Conservation (phyloP, 208 protist genomes). For the Leishmania turanica region DNA sequence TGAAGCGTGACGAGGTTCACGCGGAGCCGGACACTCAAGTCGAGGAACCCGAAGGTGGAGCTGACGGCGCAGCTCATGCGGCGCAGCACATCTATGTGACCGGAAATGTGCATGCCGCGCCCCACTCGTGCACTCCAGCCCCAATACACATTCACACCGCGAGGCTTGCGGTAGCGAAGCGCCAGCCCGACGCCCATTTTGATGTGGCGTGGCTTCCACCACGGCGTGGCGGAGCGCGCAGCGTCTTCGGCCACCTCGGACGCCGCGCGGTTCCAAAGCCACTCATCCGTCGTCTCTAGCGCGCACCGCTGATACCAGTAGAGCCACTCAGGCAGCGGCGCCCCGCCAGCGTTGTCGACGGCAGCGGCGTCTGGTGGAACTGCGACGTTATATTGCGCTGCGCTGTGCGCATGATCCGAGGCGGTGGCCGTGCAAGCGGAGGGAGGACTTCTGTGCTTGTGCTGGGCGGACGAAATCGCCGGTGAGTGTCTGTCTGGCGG, state of each 20-base stretch:
- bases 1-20: conserved; percentile 81
- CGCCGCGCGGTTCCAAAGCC: conserved; percentile 32
- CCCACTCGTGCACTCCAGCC: conserved; percentile 54
- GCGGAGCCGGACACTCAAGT: conserved; percentile 63
- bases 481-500: background rate
- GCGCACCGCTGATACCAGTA: conserved; percentile 32
- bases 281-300: conserved; percentile 31
- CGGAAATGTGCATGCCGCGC: conserved; percentile 44
- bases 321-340: conserved; percentile 13
- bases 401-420: background rate
- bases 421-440: background rate
- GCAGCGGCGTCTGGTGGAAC: background rate
- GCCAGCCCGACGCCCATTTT: conserved; percentile 64
- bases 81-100: conserved; percentile 74
- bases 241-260: conserved; percentile 17
- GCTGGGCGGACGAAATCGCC: background rate
- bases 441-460: background rate
- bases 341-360: background rate
- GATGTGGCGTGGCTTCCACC: conserved; percentile 55
- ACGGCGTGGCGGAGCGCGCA: conserved; percentile 21
- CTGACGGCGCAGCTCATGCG: conserved; percentile 68
- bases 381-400: background rate
- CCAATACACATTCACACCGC: conserved; percentile 79
- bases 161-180: conserved; percentile 70
- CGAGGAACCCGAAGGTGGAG: conserved; percentile 46